These are phyloP conservation scores for Stevia rebaudiana DNA, from an alignment of 140 eudicot species.

Conservation along the genomic window DNA sequence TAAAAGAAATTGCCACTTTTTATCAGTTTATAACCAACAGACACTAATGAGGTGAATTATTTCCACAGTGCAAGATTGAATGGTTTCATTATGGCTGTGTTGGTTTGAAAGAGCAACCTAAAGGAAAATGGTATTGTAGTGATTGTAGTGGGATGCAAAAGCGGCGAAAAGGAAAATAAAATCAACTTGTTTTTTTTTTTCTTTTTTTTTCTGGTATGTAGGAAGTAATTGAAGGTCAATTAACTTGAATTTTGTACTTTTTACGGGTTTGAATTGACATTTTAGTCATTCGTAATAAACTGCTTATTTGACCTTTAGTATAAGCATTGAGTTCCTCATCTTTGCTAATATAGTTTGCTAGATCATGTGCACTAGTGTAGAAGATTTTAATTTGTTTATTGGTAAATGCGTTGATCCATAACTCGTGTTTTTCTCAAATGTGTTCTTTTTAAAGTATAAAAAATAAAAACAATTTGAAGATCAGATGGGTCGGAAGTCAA, in stretches of 20 bases:
- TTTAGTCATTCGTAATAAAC: constrained; percentile 5
- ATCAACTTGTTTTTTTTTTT: no score
- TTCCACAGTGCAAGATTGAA: constrained; percentile 72
- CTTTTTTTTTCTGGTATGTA: constrained; percentile 15
- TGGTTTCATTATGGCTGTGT: constrained; percentile 92
- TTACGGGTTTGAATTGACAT: background rate
- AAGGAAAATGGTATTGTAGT: constrained; percentile 75
- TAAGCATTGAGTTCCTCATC: background rate
- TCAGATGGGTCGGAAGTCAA: no score
- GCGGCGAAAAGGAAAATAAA: constrained; percentile 52
- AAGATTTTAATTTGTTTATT: background rate
- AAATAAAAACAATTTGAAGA: no score
- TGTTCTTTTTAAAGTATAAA: no score
- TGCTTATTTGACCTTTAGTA: background rate
- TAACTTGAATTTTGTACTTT: background rate
- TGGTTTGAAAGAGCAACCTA: constrained; percentile 71
- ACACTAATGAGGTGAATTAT: constrained; percentile 13
- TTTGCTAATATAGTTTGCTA: background rate
- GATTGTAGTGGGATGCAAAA: constrained; percentile 56
- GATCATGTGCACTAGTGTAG: background rate
- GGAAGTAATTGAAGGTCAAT: constrained; percentile 20
- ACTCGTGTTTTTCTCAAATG: background rate
- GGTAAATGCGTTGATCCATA: background rate
- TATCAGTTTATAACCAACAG: background rate
- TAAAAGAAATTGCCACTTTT: background rate